Conservation (phyloP, 805 yeast genomes). For the Wickerhamiella hasegawae region DNA sequence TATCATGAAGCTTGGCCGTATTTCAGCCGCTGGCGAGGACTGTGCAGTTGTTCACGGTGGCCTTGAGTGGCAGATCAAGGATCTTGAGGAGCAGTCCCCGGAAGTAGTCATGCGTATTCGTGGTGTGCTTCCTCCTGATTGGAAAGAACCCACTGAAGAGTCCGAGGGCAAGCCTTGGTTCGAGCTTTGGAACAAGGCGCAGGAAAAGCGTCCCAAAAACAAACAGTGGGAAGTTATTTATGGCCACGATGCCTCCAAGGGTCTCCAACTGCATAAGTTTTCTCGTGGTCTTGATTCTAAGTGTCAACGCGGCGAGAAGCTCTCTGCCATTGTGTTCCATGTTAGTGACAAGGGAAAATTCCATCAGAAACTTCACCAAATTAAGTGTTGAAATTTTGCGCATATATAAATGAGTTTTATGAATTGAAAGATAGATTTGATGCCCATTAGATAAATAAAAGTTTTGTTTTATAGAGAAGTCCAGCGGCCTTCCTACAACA, state of each 20-base stretch:
- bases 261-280: conserved; percentile 46
- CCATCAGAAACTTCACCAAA: conserved; percentile 17
- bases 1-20: conserved; percentile 44
- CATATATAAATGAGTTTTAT: neutral
- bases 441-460: neutral
- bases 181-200: conserved; percentile 35
- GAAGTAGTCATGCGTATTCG: conserved; percentile 54
- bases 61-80: conserved; percentile 42
- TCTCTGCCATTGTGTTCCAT: conserved; percentile 43
- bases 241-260: conserved; percentile 80
- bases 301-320: conserved; percentile 58
- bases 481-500: conserved; percentile 8
- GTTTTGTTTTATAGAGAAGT: neutral
- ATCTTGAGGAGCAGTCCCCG: conserved; percentile 41
- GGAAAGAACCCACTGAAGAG: conserved; percentile 36
- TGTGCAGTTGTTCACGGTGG: conserved; percentile 76
- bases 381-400: conserved; percentile 15
- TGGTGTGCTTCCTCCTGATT: conserved; percentile 48
- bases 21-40: conserved; percentile 24
- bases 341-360: conserved; percentile 14
- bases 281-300: conserved; percentile 73
- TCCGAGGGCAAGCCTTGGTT: conserved; percentile 37
- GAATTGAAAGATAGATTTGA: neutral
- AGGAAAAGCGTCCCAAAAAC: conserved; percentile 16
- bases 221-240: conserved; percentile 38